phyloP scores from a whole-genome alignment of 2,329 filamentous ascomycete genomes.

The Emmonsia crescens region DNA sequence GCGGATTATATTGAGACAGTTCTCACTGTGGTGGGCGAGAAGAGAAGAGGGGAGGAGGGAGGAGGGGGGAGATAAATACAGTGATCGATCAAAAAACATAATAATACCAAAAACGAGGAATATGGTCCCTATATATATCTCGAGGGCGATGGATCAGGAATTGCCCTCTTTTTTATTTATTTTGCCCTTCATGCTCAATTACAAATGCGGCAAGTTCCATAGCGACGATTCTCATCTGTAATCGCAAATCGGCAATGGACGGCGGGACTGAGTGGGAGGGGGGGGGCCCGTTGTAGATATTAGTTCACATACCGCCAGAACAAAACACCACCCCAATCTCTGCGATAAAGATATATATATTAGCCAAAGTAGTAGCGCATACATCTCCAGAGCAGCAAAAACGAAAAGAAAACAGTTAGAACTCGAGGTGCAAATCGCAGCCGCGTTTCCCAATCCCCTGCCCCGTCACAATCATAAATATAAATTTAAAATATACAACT shows the following conservation, averaged over 20 bases:
- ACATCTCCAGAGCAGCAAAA: not conserved
- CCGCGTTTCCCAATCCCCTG: no score
- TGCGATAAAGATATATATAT: conserved; percentile 31
- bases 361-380: not conserved
- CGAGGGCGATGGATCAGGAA: not conserved
- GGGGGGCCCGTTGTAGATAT: not conserved
- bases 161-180: not conserved
- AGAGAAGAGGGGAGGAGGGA: conserved; percentile 2
- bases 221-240: not conserved
- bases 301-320: conserved; percentile 68
- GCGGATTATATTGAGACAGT: conserved; percentile 1
- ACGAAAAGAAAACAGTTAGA: not conserved
- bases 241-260: not conserved
- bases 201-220: not conserved
- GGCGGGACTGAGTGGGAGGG: not conserved
- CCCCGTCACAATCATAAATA: no score
- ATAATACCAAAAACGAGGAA: conserved; percentile 91
- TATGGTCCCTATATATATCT: conserved; percentile 58
- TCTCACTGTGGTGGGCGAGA: not conserved
- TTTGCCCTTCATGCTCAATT: not conserved
- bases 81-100: conserved; percentile 94
- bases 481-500: no score
- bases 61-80: conserved; percentile 46
- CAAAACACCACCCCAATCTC: conserved; percentile 97
- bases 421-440: no score